Percentiles rank a stretch among this genome's conserved stretches.
Conservation (phyloP, 768 basidiomycete species). For the Leccinum uliginosum region DNA sequence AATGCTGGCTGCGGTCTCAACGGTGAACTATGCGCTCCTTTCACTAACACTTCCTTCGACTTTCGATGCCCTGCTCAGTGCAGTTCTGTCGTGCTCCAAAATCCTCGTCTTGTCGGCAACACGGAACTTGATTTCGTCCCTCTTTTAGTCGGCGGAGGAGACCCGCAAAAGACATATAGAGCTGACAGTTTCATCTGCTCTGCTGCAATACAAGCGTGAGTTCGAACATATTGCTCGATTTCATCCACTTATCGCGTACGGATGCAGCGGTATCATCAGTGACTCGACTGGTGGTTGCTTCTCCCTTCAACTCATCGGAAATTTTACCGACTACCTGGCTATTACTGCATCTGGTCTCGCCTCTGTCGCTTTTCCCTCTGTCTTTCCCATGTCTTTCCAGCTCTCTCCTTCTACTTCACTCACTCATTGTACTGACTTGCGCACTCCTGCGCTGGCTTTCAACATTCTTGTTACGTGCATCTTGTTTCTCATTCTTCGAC, state of each 20-base stretch:
- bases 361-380: constrained; percentile 69
- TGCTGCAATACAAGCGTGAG: constrained; percentile 76
- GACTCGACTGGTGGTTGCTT: constrained; percentile 74
- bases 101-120: constrained; percentile 69
- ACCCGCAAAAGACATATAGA: constrained; percentile 65
- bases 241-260: constrained; percentile 6
- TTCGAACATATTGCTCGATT: constrained; percentile 13
- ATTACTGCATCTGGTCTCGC: constrained; percentile 55
- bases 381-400: constrained; percentile 69
- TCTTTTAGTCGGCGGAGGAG: constrained; percentile 83
- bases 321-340: constrained; percentile 67
- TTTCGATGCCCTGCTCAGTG: constrained; percentile 83
- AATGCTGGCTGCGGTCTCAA: constrained; percentile 73
- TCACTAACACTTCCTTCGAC: constrained; percentile 55
- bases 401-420: constrained; percentile 47
- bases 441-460: constrained; percentile 65
- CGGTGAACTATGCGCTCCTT: constrained; percentile 61
- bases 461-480: constrained; percentile 64
- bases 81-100: constrained; percentile 57
- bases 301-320: constrained; percentile 61
- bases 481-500: constrained; percentile 70
- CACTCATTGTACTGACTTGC: constrained; percentile 66
- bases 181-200: constrained; percentile 85
- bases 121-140: constrained; percentile 63
- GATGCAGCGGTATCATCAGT: constrained; percentile 56